Base-by-base conservation (phyloP, 176 grass and related monocot species). In the Hordeum marinum region DNA sequence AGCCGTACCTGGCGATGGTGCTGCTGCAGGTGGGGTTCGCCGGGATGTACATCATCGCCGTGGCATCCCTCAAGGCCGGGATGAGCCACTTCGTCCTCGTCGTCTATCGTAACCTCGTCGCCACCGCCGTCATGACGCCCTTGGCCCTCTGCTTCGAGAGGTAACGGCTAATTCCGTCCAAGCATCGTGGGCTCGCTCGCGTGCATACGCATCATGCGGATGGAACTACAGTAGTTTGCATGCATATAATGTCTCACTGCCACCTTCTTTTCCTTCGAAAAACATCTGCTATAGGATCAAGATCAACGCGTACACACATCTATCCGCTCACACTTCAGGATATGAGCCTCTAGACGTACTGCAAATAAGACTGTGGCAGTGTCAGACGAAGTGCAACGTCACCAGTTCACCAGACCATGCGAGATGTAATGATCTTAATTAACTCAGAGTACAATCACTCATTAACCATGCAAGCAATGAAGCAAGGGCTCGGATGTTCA, bases 1-100 rank as follows among this genome's bases (percentile, higher is more conserved):
- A 97, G 90, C 92, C 94, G 36, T 97, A 92, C 83, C 82, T 94
- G 87, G 79, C 72, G 3, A 97, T 97, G 94, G 74, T 94, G 42
- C 88, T 97, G 76, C 86, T 97, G 63, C 94, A 97, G 85, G 58
- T 94, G 8, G 92, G 94, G 17, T 97, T 90, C 43, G 87, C 91
- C 2, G 94, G 94, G 73, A 94, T 97, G 94, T 97, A 90, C 79
- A 75, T 97, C 36, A 83, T 97, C 8, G 46, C 90, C 35, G 85
- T 94, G 46, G 88, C 88, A 0, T 89, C 90, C 26, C 65, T 97
- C 52, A 97, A 97, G 87, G 83, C 83, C 48, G 94, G 94, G 54
- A 87, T 97, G 87, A 92, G 71, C 83, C 94, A 97, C 41, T 97
- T 87, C 69, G 90, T 97, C 12, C 92, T 97, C 31, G 94, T 97